Evolutionary conservation across 208 protist genomes (phyloP).

Genomic region (Endotrypanum monterogeii): DNA sequence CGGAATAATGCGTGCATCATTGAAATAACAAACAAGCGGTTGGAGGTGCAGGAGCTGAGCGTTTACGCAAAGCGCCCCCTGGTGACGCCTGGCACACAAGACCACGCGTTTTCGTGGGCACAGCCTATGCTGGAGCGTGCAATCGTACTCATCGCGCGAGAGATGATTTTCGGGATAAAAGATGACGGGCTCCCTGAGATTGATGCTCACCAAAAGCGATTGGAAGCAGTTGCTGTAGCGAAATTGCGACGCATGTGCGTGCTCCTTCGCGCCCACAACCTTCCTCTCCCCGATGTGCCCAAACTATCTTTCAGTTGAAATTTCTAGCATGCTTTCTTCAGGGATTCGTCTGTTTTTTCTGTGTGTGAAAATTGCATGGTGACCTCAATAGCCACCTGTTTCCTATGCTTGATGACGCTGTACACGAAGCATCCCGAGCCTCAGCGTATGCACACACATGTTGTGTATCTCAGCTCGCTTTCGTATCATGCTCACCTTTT

Average conservation of each 20-base stretch:
- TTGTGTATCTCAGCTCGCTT: not conserved
- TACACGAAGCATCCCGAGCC: not conserved
- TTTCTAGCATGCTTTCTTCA: not conserved
- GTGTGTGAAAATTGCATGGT: not conserved
- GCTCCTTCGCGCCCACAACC: constrained; percentile 50
- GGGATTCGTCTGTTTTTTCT: constrained; percentile 1
- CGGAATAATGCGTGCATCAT: constrained; percentile 71
- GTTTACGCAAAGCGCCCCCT: constrained; percentile 46
- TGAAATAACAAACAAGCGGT: constrained; percentile 31
- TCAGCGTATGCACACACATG: not conserved
- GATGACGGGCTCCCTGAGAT: constrained; percentile 27
- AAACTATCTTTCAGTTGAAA: constrained; percentile 16
- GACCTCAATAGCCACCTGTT: too few relatives aligned
- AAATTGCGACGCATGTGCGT: constrained; percentile 77
- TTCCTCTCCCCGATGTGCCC: constrained; percentile 55
- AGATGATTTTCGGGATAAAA: constrained; percentile 54
- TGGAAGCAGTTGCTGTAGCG: constrained; percentile 32
- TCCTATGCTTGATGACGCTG: not conserved
- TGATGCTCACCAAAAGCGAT: constrained; percentile 30
- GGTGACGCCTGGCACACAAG: constrained; percentile 67
- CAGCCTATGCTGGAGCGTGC: constrained; percentile 67
- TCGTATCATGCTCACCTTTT: not conserved
- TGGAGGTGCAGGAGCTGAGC: constrained; percentile 63
- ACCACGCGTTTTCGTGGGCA: constrained; percentile 77
- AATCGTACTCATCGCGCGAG: constrained; percentile 40